Evolutionary conservation across 345 rosid genomes (phyloP).

Genomic region (Eutrema japonicum): DNA sequence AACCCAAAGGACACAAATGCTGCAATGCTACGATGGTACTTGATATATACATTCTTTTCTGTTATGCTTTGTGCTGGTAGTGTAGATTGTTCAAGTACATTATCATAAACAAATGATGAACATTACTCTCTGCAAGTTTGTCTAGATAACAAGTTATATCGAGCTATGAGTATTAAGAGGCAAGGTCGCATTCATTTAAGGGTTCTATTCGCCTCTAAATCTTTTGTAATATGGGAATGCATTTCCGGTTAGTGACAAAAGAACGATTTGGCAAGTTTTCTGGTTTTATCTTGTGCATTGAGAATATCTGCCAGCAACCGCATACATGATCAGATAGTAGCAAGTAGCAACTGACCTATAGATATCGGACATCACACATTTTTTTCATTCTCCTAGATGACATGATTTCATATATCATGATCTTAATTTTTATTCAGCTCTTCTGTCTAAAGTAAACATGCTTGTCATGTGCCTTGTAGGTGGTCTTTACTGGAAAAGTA

Average conservation of each 20-base stretch:
- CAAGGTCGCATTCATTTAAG: not conserved
- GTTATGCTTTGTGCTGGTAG: constrained; percentile 14
- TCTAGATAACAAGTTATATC: constrained; percentile 24
- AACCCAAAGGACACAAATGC: constrained; percentile 98
- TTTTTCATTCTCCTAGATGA: not conserved
- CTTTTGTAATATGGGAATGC: not conserved
- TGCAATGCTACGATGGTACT: constrained; percentile 99
- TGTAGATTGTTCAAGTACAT: constrained; percentile 22
- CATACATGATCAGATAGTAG: constrained; percentile 26
- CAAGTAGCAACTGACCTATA: constrained; percentile 20
- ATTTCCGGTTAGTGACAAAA: constrained; percentile 11
- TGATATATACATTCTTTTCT: not conserved
- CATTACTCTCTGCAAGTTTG: constrained; percentile 4
- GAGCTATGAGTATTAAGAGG: constrained; percentile 16
- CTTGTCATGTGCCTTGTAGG: constrained; percentile 56
- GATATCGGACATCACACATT: not conserved
- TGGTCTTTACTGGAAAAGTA: constrained; percentile 98
- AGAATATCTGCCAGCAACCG: constrained; percentile 5
- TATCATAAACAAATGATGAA: not conserved
- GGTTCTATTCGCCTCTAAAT: not conserved
- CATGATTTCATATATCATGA: not conserved
- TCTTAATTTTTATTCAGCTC: not conserved
- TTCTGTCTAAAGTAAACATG: constrained; percentile 7
- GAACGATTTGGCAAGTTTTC: not conserved
- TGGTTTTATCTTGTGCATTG: constrained; percentile 20